Conservation (phyloP, 2,329 filamentous ascomycete species). For the Dactylellina leptospora region DNA sequence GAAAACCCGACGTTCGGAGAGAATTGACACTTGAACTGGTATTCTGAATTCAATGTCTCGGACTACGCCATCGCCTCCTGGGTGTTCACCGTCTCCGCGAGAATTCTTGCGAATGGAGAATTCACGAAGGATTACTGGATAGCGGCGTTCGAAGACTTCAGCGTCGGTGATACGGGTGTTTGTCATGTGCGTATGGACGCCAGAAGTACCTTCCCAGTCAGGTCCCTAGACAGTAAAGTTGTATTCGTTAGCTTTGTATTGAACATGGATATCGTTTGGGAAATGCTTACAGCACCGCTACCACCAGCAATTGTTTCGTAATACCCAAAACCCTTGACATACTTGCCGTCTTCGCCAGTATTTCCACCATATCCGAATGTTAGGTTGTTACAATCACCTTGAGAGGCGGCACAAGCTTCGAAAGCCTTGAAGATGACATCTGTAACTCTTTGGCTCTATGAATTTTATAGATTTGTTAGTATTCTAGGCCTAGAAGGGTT, state of each 20-base stretch:
- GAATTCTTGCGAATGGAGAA: constrained; percentile 73
- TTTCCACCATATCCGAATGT: constrained; percentile 84
- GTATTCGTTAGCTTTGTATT: constrained; percentile 3
- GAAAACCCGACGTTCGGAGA: constrained; percentile 79
- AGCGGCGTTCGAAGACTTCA: constrained; percentile 79
- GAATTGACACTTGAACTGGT: constrained; percentile 78
- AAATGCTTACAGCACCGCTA: constrained; percentile 67
- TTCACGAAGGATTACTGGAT: constrained; percentile 76
- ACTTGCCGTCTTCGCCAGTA: constrained; percentile 63
- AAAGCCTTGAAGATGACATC: constrained; percentile 85
- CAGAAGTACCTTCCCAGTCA: constrained; percentile 75
- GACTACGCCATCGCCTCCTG: constrained; percentile 79
- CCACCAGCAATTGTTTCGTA: constrained; percentile 87
- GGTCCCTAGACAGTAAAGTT: constrained; percentile 63
- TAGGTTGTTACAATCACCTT: constrained; percentile 84
- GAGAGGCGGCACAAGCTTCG: constrained; percentile 77
- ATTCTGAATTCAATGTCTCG: constrained; percentile 83
- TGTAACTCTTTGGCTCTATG: constrained; percentile 74
- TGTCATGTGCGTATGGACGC: constrained; percentile 86
- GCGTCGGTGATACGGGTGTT: constrained; percentile 85
- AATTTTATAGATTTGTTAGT: background rate
- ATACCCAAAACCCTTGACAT: constrained; percentile 82
- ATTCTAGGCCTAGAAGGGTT: background rate
- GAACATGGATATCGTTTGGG: background rate
- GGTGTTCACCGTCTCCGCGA: constrained; percentile 72